Base-by-base conservation (phyloP, 169 alveolate genomes). In the Plasmodium relictum region DNA sequence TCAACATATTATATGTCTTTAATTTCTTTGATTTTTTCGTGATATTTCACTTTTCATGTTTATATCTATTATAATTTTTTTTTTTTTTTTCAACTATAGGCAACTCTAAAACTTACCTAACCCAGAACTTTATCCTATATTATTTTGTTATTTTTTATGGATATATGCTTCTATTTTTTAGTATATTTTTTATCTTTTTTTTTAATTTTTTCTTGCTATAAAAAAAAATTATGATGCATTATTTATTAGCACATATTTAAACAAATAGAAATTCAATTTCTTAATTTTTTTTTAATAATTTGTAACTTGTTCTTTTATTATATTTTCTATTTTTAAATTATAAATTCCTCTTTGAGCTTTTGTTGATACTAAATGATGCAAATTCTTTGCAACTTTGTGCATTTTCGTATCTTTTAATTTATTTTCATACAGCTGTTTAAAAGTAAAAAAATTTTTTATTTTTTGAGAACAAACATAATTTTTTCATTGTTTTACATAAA, bases 291-390 rank as follows among this genome's bases (percentile, higher is more conserved):
- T 54, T 31, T 69, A 48, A 20, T 44, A 74, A 61, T 74, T 31
- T 10, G 6, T 50, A 74, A 80, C 90, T 62, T 80, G 90, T 26
- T 80, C 63, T 37, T 69, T 66, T 50, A 80, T 80, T 37, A 80
- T 80, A 66, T 80, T 80, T 80, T 80, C 90, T 41, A 80, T 80
- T 71, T 69, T 80, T 22, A 39, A 66, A 80, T 80, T 80, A 37
- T 80, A 80, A 39, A 80, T 80, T 69, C 90, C 90, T 45, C 39
- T 65, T 56, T 80, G 90, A 6, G 90, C 80, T 44, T 61, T 80
- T 56, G 90, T 80, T 48, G 90, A 80, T 14, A 80, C 72, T 26
- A 80, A 41, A 26, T 80, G 90, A 9, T 80, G 90, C 69, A 80
- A 58, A 66, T 80, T 80, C 37, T 80, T 80, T 58, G 90, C 90